Percentiles rank a stretch among this genome's conserved stretches.
Evolutionary conservation across 2,329 filamentous ascomycete genomes (phyloP).

Genomic region (Chaetomiaceae sp.): DNA sequence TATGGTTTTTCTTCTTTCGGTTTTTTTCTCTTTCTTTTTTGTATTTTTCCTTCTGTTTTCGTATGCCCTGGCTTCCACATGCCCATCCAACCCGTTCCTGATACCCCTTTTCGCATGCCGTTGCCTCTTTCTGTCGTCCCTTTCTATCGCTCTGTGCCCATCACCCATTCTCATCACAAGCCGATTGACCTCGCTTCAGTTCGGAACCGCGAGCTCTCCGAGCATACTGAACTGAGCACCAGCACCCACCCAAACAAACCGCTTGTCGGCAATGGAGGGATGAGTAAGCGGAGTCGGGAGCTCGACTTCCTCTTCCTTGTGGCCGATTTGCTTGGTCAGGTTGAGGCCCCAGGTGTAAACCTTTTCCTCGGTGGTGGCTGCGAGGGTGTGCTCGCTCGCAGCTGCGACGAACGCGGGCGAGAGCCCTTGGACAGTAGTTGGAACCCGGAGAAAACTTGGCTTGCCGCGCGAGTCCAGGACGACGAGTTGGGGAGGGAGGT

Average conservation of each 20-base stretch:
- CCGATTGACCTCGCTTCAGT: too few relatives aligned
- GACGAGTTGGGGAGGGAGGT: conserved; percentile 50
- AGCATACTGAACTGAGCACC: conserved; percentile 76
- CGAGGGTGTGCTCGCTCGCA: conserved; percentile 68
- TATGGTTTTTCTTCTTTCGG: not conserved
- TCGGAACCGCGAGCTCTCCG: conserved; percentile 27
- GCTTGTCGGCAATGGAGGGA: conserved; percentile 69
- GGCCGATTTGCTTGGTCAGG: conserved; percentile 73
- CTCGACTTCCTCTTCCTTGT: conserved; percentile 69
- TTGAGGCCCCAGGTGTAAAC: conserved; percentile 78
- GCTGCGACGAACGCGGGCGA: conserved; percentile 57
- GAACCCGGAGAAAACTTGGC: conserved; percentile 64
- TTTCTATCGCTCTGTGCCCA: not conserved
- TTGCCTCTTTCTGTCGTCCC: not conserved
- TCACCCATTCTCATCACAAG: not conserved
- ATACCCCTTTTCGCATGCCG: too few relatives aligned
- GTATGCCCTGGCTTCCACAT: too few relatives aligned
- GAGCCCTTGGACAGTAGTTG: conserved; percentile 52
- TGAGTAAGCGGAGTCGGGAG: conserved; percentile 62
- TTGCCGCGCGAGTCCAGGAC: conserved; percentile 59
- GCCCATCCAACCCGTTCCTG: too few relatives aligned
- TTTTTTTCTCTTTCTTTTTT: not conserved
- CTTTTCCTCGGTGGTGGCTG: conserved; percentile 61
- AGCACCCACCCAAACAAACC: conserved; percentile 70
- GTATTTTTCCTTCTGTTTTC: not conserved